Base-by-base conservation (phyloP, 2,329 filamentous ascomycete genomes). In the Lasiodiplodia citricola region DNA sequence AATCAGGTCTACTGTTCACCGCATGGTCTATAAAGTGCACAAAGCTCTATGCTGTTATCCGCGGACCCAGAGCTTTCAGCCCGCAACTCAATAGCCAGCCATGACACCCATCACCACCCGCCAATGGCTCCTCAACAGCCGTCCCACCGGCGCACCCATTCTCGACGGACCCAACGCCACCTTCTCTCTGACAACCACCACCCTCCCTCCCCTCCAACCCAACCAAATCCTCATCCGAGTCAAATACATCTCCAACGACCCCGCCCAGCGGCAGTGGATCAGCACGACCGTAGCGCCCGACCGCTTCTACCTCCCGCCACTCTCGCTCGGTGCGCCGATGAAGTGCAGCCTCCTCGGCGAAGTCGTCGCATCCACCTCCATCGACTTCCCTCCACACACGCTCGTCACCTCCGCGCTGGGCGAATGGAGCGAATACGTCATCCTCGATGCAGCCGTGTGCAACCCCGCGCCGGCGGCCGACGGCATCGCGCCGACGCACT, bases 281-380 rank as follows among this genome's bases (percentile, higher is more conserved):
- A 77, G 83, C 69, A 74, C 78, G 0, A 84, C 84, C 8, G 82
- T 86, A 10, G 51, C 78, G 23, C 67, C 80, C 50, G 81, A 81
- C 70, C 82, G 87, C 37, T 87, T 90, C 1, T 93, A 93, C 79
- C 77, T 92, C 2, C 88, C 90, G 0, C 89, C 91, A 7, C 89
- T 93, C 28, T 81, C 88, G 70, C 86, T 91, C 70, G 90, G 88
- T 72, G 88, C 88, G 70, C 83, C 87, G 41, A 93, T 93, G 91
- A 89, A 90, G 72, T 89, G 90, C 44, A 77, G 78, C 28, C 84
- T 83, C 70, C 85, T 91, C 69, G 86, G 85, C 66, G 86, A 88
- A 52, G 85, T 93, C 47, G 75, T 88, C 18, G 88, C 85, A 6
- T 88, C 85, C 72, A 88, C 87, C 78, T 86, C 82, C 70, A 72